Base-by-base conservation (phyloP, 1,139 yeast genomes). In the Sugiyamaella paludigena region DNA sequence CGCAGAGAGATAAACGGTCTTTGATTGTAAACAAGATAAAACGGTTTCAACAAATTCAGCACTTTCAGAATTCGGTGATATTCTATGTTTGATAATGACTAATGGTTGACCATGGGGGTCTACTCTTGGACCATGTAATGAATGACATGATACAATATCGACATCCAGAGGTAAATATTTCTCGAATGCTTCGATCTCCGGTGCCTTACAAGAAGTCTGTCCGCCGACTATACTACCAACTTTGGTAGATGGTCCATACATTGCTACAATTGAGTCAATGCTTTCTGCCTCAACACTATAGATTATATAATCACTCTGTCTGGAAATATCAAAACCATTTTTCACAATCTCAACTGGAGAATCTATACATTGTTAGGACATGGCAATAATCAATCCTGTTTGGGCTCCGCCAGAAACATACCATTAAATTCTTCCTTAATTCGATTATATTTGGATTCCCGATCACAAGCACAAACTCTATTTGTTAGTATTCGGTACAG, bases 191-290 rank as follows among this genome's bases (percentile, higher is more conserved):
- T 72, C 74, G 38, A 92, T 84, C 64, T 92, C 98, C 0, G 95
- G 95, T 15, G 80, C 84, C 64, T 92, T 92, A 70, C 98, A 92
- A 5, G 96, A 87, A 0, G 98, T 91, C 67, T 92, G 98, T 4
- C 98, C 98, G n/a, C 98, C 98, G 9, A 92, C 96, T 45, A 89
- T 80, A 3, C 96, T 85, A 2, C 95, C 95, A 12, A 80, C 70
- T 65, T 89, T 92, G 3, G 96, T 84, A 0, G 96, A 77, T 0
- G 96, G 94, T 0, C 96, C 97, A 65, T 89, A 92, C 32, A 71
- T 45, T 5, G 79, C 63, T 6, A 89, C 96, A 40, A 91, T 86
- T 52, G 76, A 74, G 45, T 74, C 81, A 43, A 92, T 84, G 61
- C 81, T 80, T 58, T 83, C 96, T 4, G 70, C 70, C 64, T 91